These are phyloP conservation scores for Saturnispora hagleri DNA, from an alignment of 805 yeast genomes.

Conservation along the genomic window DNA sequence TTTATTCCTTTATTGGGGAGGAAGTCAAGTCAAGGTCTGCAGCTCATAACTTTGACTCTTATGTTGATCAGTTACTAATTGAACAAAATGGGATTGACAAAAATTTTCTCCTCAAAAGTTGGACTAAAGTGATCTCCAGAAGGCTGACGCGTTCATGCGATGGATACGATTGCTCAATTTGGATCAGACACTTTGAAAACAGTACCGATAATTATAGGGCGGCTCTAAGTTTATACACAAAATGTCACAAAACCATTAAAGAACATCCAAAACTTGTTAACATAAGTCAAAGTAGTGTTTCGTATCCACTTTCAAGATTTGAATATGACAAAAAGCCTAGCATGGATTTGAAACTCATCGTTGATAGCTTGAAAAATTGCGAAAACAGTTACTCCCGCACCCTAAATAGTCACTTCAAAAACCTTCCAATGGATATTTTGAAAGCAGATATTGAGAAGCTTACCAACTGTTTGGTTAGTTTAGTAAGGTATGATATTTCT, in stretches of 20 bases:
- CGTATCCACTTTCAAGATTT: conserved; percentile 30
- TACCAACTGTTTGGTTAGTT: conserved; percentile 7
- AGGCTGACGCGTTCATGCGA: conserved; percentile 1
- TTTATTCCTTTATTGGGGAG: not conserved
- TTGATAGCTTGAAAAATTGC: conserved; percentile 2
- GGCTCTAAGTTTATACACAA: conserved; percentile 17
- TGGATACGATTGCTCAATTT: not conserved
- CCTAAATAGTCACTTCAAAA: not conserved
- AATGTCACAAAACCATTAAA: conserved; percentile 26
- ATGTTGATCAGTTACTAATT: not conserved
- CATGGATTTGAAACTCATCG: not conserved
- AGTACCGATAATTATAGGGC: conserved; percentile 12
- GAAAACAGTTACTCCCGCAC: not conserved
- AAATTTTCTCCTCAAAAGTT: not conserved
- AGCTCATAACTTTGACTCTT: not conserved
- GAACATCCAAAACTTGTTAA: conserved; percentile 42
- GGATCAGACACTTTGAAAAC: conserved; percentile 1
- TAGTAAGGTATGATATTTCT: conserved; percentile 5
- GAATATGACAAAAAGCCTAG: not conserved
- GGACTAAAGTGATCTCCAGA: conserved; percentile 3
- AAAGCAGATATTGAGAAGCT: conserved; percentile 8
- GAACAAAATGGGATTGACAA: not conserved
- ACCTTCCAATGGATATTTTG: conserved; percentile 5
- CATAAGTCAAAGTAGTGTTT: conserved; percentile 41
- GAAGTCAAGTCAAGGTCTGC: not conserved